Evolutionary conservation across 768 basidiomycete species (phyloP), one percentile per base, ranked within the genome.

Genomic region (Mycena belliarum): DNA sequence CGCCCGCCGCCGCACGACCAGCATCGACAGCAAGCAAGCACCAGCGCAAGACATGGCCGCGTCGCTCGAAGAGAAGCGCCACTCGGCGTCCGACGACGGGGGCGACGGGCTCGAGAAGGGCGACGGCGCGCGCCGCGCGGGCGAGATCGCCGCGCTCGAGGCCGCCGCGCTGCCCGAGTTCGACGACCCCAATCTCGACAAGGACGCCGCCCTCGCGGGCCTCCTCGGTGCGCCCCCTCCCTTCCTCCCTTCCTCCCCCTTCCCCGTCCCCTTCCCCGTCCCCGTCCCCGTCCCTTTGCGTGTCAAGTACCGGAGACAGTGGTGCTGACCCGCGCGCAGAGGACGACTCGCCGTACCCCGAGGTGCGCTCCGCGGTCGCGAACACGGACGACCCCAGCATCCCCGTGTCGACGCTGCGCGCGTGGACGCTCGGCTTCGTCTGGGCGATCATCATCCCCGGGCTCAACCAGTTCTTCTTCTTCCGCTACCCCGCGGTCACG

Each of bases 391-490:
- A 89, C 68, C 80, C 82, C 33, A 73, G 75, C 41, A 83, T 89
- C 58, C 82, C 83, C 9, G 82, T 80, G 9, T 76, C 75, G 33
- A 90, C 89, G 0, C 42, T 91, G 41, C 85, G 90, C 32, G 80
- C 84, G 4, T 90, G 88, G 88, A 71, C 80, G 7, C 76, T 95
- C 44, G 94, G 95, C 47, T 35, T 62, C 28, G 37, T 58, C 33
- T 90, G 83, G 80, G 81, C 89, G 5, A 80, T 90, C 33, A 61
- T 91, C 66, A 77, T 85, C 51, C 77, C 85, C 6, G 85, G 83
- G 24, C 70, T 86, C 49, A 89, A 91, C 66, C 89, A 88, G 59
- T 88, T 89, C 73, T 87, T 89, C 73, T 87, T 82, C 78, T 89
- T 90, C 72, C 85, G 61, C 16, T 63, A 59, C 66, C 89, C 90